These are phyloP conservation scores for Lepiota venenata DNA, from an alignment of 768 basidiomycete species.

Conservation along the genomic window DNA sequence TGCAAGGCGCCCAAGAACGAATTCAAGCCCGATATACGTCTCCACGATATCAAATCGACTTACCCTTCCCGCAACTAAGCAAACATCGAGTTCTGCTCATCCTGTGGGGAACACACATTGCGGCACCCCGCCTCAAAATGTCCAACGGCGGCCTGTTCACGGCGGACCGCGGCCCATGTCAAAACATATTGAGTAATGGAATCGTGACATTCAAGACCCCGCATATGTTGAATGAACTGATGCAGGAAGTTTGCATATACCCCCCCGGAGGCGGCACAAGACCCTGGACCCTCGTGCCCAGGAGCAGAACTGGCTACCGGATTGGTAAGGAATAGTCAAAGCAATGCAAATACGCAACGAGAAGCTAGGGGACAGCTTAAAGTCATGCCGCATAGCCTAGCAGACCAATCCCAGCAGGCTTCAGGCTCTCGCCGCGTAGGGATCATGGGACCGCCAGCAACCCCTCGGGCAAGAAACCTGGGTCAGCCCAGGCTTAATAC, in stretches of 20 bases:
- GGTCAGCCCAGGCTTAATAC: conserved; percentile 20
- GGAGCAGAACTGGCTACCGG: conserved; percentile 40
- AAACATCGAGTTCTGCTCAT: conserved; percentile 36
- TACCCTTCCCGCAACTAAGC: conserved; percentile 63
- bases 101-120: conserved; percentile 18
- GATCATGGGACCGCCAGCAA: conserved; percentile 52
- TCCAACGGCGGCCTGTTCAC: neutral
- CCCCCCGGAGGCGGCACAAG: conserved; percentile 42
- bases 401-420: conserved; percentile 9
- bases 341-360: neutral
- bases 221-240: conserved; percentile 20
- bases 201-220: neutral
- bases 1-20: conserved; percentile 27
- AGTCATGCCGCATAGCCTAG: conserved; percentile 1
- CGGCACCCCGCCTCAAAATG: neutral
- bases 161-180: conserved; percentile 37
- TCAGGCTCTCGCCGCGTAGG: conserved; percentile 22
- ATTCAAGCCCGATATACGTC: neutral
- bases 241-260: conserved; percentile 67
- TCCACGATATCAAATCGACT: conserved; percentile 59
- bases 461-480: conserved; percentile 31
- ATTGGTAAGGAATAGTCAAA: neutral
- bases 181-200: conserved; percentile 15
- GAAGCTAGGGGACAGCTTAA: conserved; percentile 6
- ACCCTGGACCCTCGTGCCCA: conserved; percentile 33